Evolutionary conservation across 129 eudicot species (phyloP).

Genomic region (Deinandra increscens): DNA sequence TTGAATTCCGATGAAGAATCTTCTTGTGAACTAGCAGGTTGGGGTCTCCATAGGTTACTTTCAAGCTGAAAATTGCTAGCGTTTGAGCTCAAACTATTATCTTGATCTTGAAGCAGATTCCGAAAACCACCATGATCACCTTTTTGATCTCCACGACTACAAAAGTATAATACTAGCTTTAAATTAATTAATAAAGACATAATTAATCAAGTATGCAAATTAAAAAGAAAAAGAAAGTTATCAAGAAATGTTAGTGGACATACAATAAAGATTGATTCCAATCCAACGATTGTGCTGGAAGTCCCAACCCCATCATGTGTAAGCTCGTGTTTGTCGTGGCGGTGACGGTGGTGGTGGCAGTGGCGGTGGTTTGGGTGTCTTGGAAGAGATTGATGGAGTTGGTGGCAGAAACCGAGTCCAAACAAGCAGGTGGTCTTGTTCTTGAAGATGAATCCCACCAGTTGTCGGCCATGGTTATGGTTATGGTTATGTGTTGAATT

Average conservation of each 20-base stretch:
- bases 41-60: constrained; percentile 47
- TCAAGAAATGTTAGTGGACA: constrained; percentile 35
- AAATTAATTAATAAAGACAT: not conserved
- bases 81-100: constrained; percentile 46
- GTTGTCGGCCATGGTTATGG: constrained; percentile 49
- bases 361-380: constrained; percentile 19
- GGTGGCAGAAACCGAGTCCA: constrained; percentile 44
- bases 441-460: constrained; percentile 78
- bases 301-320: constrained; percentile 75
- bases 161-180: constrained; percentile 8
- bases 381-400: constrained; percentile 40
- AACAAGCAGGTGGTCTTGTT: constrained; percentile 31
- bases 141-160: constrained; percentile 58
- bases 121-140: constrained; percentile 54
- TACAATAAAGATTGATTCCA: constrained; percentile 82
- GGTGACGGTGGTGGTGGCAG: not conserved
- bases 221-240: constrained; percentile 27
- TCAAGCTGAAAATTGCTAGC: constrained; percentile 45
- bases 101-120: constrained; percentile 59
- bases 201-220: not conserved
- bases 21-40: constrained; percentile 39
- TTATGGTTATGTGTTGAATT: not conserved
- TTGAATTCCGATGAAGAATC: constrained; percentile 53
- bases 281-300: constrained; percentile 64
- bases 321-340: constrained; percentile 31